Percentiles rank a stretch among this genome's conserved stretches.
Conservation (phyloP, 225 moss, liverwort and hornwort genomes). For the Pseudisothecium myosuroides region DNA sequence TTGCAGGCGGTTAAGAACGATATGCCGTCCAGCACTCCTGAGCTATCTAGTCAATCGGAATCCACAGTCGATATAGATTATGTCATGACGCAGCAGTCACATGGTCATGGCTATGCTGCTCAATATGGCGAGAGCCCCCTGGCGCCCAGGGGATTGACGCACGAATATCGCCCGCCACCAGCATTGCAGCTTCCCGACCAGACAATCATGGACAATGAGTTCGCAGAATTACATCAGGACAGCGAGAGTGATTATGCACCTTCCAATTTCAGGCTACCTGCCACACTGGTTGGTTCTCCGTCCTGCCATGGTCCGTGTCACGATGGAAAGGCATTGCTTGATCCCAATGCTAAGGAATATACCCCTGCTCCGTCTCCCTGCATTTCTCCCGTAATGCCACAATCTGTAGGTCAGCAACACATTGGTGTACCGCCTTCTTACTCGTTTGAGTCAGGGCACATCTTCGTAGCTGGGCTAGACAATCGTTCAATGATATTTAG, state of each 20-base stretch:
- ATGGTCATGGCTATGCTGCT: neutral
- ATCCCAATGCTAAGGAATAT: constrained; percentile 87
- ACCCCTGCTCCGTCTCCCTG: constrained; percentile 83
- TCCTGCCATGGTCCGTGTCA: constrained; percentile 46
- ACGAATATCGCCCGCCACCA: constrained; percentile 44
- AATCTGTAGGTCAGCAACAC: constrained; percentile 18
- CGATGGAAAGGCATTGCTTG: constrained; percentile 57
- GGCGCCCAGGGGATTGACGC: neutral
- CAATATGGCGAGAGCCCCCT: neutral
- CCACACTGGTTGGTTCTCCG: constrained; percentile 36
- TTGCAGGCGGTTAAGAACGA: neutral
- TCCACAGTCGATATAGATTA: neutral
- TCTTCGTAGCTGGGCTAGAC: constrained; percentile 40
- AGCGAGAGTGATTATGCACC: constrained; percentile 26
- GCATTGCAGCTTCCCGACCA: constrained; percentile 70
- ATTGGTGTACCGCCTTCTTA: constrained; percentile 53
- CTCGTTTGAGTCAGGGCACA: constrained; percentile 41
- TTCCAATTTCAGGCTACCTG: constrained; percentile 19
- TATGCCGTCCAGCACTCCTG: constrained; percentile 6
- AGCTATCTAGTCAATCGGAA: neutral
- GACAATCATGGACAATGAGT: constrained; percentile 34
- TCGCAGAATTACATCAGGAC: constrained; percentile 15
- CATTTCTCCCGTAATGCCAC: constrained; percentile 48
- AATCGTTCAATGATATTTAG: constrained; percentile 40
- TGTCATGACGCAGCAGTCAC: neutral